phyloP scores from a whole-genome alignment of 805 yeast species.

The Helenozyma rhizophorensis region DNA sequence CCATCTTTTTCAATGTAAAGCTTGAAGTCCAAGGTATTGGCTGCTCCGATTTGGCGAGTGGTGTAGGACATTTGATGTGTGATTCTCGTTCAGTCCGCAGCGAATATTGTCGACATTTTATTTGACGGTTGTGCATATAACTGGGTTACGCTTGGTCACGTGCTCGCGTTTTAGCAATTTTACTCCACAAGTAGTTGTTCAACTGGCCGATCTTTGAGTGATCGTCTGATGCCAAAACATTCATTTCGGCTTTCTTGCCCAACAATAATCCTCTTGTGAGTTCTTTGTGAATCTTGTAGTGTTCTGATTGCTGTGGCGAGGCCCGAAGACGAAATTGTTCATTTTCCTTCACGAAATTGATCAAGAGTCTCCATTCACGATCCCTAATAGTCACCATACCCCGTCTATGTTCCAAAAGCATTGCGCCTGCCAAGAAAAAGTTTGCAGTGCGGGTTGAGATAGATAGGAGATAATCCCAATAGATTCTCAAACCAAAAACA shows the following conservation, averaged over 20 bases:
- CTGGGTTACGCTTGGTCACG: conserved; percentile 13
- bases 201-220: conserved; percentile 5
- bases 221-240: conserved; percentile 22
- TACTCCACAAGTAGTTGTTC: conserved; percentile 11
- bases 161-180: conserved; percentile 5
- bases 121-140: conserved; percentile 9
- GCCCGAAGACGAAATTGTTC: no score
- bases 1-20: conserved; percentile 91
- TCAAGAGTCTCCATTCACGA: conserved; percentile 11
- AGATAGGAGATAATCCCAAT: conserved; percentile 8
- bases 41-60: conserved; percentile 92
- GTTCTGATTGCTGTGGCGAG: no score
- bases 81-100: no score
- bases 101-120: no score
- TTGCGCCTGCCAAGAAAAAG: conserved; percentile 11
- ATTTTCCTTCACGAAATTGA: conserved; percentile 7
- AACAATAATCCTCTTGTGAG: conserved; percentile 50
- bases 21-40: conserved; percentile 90
- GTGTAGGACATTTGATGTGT: conserved; percentile 65
- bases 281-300: conserved; percentile 37
- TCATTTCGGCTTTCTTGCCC: conserved; percentile 56
- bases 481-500: conserved; percentile 15
- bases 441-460: conserved; percentile 1
- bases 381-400: conserved; percentile 11
- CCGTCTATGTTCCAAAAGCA: conserved; percentile 10